Conservation (phyloP, 2,329 filamentous ascomycete genomes). For the Pyrenophora seminiperda region DNA sequence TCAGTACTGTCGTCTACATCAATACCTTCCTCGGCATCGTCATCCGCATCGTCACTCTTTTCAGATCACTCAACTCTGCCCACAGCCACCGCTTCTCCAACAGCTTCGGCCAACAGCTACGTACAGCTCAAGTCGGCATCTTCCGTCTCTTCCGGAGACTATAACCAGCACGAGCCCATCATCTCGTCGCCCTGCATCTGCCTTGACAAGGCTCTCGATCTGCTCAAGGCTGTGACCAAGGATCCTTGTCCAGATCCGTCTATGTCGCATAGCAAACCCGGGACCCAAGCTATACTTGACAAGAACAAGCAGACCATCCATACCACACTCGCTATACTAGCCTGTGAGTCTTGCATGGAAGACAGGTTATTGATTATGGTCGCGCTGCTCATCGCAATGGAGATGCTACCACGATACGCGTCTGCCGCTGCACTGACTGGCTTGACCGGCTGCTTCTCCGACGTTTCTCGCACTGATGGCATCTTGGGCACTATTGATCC, state of each 20-base stretch:
- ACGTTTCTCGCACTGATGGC: not conserved
- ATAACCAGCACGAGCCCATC: not conserved
- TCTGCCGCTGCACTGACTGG: constrained; percentile 6
- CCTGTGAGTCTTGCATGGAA: constrained; percentile 2
- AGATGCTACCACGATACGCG: constrained; percentile 10
- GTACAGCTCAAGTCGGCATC: not conserved
- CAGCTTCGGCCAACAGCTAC: not conserved
- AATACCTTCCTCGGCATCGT: not conserved
- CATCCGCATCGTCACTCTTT: not conserved
- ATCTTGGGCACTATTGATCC: not conserved
- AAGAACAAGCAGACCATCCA: constrained; percentile 10
- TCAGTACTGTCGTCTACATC: not conserved
- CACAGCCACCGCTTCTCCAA: not conserved
- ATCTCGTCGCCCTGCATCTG: constrained; percentile 1
- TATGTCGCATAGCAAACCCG: not conserved
- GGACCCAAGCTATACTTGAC: constrained; percentile 4
- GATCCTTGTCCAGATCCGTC: constrained; percentile 3
- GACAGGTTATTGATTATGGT: constrained; percentile 6
- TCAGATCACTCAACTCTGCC: not conserved
- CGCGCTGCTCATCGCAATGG: constrained; percentile 9
- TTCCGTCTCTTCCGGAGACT: not conserved
- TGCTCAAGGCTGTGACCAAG: constrained; percentile 4
- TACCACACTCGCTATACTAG: constrained; percentile 4
- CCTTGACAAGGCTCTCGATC: constrained; percentile 10
- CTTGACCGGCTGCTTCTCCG: not conserved